Evolutionary conservation across 1,139 yeast species (phyloP), one percentile per base, ranked within the genome.

Genomic region (Pneumocystis oryctolagi): DNA sequence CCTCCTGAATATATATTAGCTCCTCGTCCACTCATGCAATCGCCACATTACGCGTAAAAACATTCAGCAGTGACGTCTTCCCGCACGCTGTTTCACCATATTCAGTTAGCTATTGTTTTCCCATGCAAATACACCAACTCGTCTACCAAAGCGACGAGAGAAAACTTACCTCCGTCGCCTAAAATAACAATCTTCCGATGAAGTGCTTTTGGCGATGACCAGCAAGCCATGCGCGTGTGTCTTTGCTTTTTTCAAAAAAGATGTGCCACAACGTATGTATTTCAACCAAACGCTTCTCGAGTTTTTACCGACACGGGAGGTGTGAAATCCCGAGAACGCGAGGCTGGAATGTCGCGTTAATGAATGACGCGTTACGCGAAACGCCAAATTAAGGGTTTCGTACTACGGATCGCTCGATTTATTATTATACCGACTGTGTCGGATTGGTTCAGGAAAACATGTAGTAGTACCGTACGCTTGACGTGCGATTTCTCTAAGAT

Each of bases 141-240:
- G n/a, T n/a, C n/a, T n/a, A n/a, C n/a, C n/a, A n/a, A n/a, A n/a
- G n/a, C n/a, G n/a, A n/a, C n/a, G n/a, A n/a, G n/a, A 34, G 2
- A 47, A 20, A 12, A 47, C 55, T 8, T 3, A 47, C 55, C 55
- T 60, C 98, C 98, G 75, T 92, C 98, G 61, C 98, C 98, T 60
- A 92, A 79, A 68, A 92, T 92, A 69, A 92, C 98, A 66, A 92
- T 89, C 73, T 92, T 92, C 69, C 97, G 85, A 74, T 88, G 55
- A 3, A 47, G 30, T 12, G 55, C 55, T 47, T 20, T 20, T 3
- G 28, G 55, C 12, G 55, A 47, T 25, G 55, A 47, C 30, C 28
- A 25, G 14, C 55, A 47, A 20, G 9, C 55, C 55, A 47, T 47
- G n/a, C 31, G 30, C 5, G 82, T 73, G 18, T 14, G 8, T 30